Evolutionary conservation across 2,329 filamentous ascomycete genomes (phyloP).

Genomic region (Periconia macrospinosa): DNA sequence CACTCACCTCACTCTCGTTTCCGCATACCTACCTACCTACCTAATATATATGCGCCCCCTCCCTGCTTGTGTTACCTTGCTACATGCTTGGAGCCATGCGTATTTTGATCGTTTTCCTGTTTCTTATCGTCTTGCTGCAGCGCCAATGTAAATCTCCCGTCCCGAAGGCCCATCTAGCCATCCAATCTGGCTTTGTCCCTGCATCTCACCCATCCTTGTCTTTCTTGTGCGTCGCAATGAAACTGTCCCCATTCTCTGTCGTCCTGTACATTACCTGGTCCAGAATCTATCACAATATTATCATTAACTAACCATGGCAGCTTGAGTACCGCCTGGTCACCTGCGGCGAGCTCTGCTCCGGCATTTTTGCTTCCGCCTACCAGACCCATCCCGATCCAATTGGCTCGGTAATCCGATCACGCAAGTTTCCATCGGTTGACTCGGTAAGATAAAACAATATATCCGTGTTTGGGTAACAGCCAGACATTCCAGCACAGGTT

Average conservation of each 20-base stretch:
- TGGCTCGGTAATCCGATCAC: slow-evolving; percentile 58
- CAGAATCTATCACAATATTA: neutral
- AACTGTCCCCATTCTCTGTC: neutral
- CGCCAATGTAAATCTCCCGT: slow-evolving; percentile 5
- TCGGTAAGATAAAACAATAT: slow-evolving; percentile 53
- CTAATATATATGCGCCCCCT: neutral
- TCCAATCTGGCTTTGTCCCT: neutral
- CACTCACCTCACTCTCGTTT: slow-evolving; percentile 2
- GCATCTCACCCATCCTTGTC: neutral
- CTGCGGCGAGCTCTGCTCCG: slow-evolving; percentile 77
- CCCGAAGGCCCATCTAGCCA: neutral
- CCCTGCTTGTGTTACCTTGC: neutral
- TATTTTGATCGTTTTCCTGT: neutral
- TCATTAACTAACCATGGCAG: slow-evolving; percentile 47
- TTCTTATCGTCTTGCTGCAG: slow-evolving; percentile 1
- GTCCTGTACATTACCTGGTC: neutral
- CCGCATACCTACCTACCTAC: neutral
- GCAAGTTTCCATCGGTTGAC: slow-evolving; percentile 61
- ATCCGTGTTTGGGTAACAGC: neutral
- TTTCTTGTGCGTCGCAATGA: neutral
- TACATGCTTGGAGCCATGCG: neutral
- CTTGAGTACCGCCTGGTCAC: slow-evolving; percentile 74
- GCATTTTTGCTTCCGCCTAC: slow-evolving; percentile 74
- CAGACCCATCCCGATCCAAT: slow-evolving; percentile 46
- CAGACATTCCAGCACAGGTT: too few species aligned